Conservation (phyloP, 2,329 filamentous ascomycete genomes). For the Cladosporium phlei region DNA sequence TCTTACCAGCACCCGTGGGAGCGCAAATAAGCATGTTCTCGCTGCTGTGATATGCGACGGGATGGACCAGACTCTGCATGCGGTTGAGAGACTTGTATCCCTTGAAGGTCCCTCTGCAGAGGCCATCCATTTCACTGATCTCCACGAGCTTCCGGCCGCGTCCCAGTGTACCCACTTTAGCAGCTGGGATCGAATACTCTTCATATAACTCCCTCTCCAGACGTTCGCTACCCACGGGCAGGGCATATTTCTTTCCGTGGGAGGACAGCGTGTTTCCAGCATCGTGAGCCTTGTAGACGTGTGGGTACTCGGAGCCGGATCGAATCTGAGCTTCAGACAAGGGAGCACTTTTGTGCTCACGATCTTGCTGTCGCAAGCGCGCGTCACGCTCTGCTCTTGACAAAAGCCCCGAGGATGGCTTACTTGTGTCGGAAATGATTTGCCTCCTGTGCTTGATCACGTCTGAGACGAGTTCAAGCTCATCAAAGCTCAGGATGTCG, state of each 20-base stretch:
- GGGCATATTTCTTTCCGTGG: constrained; percentile 73
- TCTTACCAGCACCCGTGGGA: constrained; percentile 92
- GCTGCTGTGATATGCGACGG: constrained; percentile 88
- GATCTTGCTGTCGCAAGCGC: constrained; percentile 68
- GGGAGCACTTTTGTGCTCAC: constrained; percentile 72
- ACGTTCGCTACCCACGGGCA: constrained; percentile 71
- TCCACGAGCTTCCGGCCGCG: constrained; percentile 69
- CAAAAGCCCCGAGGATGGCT: constrained; percentile 52
- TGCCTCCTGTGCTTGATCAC: constrained; percentile 72
- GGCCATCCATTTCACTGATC: constrained; percentile 78
- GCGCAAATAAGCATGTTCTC: constrained; percentile 99
- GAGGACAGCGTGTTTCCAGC: constrained; percentile 81
- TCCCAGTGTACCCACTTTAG: constrained; percentile 68
- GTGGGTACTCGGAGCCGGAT: constrained; percentile 75
- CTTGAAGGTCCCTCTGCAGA: constrained; percentile 87
- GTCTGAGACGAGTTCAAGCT: constrained; percentile 88
- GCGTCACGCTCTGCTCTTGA: constrained; percentile 75
- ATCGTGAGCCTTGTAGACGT: constrained; percentile 80
- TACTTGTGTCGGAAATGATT: constrained; percentile 47
- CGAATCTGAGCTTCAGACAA: constrained; percentile 68
- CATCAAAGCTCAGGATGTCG: constrained; percentile 87
- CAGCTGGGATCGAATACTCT: constrained; percentile 81
- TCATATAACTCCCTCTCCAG: constrained; percentile 73
- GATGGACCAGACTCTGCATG: constrained; percentile 96
- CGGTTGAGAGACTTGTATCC: constrained; percentile 91